phyloP scores from a whole-genome alignment of 2,329 filamentous ascomycete species.

The Paraconiothyrium sp. region DNA sequence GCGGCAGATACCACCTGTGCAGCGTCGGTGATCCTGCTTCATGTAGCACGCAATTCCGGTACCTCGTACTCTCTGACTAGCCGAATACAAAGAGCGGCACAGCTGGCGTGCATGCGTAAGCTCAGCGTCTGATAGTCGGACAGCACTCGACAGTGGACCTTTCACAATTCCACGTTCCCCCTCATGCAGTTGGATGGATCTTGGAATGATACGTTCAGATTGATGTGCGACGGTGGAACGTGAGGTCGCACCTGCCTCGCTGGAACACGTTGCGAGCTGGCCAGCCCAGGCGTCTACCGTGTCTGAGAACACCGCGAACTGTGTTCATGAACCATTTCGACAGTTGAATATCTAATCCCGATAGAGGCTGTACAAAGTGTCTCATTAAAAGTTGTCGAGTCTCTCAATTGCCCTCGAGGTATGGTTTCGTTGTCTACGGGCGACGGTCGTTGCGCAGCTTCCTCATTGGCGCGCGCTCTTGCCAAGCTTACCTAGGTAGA shows the following conservation, averaged over 20 bases:
- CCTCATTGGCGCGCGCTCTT: constrained; percentile 25
- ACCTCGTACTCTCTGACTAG: neutral
- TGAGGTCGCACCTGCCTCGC: constrained; percentile 5
- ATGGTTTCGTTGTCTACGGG: constrained; percentile 7
- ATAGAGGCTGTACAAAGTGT: neutral
- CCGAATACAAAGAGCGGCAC: constrained; percentile 3
- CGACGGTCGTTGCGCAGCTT: constrained; percentile 22
- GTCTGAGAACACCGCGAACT: neutral
- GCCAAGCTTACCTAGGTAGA: constrained; percentile 22
- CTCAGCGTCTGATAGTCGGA: neutral
- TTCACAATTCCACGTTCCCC: neutral
- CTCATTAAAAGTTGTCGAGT: neutral
- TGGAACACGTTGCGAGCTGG: neutral
- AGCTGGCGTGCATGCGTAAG: constrained; percentile 11
- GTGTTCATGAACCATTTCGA: neutral
- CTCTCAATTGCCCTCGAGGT: neutral
- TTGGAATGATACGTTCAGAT: neutral
- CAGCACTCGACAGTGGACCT: neutral
- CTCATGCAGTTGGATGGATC: neutral
- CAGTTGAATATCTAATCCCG: neutral
- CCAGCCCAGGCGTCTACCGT: neutral
- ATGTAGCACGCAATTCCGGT: neutral
- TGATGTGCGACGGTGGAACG: constrained; percentile 10
- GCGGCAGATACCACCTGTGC: neutral
- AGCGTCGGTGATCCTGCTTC: neutral